These are phyloP conservation scores for Pseudotulostoma volvatum DNA, from an alignment of 495 filamentous ascomycete species.

Conservation along the genomic window DNA sequence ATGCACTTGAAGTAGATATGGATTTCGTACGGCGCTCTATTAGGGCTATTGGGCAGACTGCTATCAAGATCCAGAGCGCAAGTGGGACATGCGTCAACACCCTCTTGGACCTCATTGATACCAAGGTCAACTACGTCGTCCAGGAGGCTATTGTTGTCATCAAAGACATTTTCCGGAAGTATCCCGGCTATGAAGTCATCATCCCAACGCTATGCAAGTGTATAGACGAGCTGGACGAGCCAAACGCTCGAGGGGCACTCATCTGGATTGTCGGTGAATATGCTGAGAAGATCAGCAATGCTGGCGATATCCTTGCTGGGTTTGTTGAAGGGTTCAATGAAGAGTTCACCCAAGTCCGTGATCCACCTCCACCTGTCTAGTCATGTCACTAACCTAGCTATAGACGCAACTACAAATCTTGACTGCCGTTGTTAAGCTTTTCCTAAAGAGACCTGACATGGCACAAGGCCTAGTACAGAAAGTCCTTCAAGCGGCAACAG, in stretches of 20 bases:
- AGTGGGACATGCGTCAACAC: slow-evolving; percentile 93
- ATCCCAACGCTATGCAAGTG: slow-evolving; percentile 93
- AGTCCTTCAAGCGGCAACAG: slow-evolving; percentile 79
- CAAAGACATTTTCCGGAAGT: slow-evolving; percentile 96
- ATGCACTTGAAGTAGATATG: slow-evolving; percentile 97
- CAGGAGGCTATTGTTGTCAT: slow-evolving; percentile 97
- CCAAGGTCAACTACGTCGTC: slow-evolving; percentile 97
- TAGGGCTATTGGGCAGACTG: slow-evolving; percentile 88
- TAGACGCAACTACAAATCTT: slow-evolving; percentile 90
- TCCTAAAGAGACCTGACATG: slow-evolving; percentile 91
- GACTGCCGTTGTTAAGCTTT: slow-evolving; percentile 91
- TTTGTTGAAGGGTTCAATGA: slow-evolving; percentile 89
- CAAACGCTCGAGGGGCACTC: slow-evolving; percentile 74
- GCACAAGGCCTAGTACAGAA: slow-evolving; percentile 83
- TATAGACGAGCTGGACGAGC: slow-evolving; percentile 93
- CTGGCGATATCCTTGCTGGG: slow-evolving; percentile 69
- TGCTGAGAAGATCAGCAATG: slow-evolving; percentile 96
- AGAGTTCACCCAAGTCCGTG: slow-evolving; percentile 67
- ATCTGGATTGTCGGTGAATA: slow-evolving; percentile 99
- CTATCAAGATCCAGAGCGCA: slow-evolving; percentile 91
- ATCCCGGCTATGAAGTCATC: slow-evolving; percentile 94
- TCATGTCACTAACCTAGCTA: background rate
- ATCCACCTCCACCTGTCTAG: slow-evolving; percentile 1
- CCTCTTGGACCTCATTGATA: slow-evolving; percentile 81
- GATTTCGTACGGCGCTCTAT: slow-evolving; percentile 92